phyloP scores from a whole-genome alignment of 768 basidiomycete species.

The Suillus plorans region DNA sequence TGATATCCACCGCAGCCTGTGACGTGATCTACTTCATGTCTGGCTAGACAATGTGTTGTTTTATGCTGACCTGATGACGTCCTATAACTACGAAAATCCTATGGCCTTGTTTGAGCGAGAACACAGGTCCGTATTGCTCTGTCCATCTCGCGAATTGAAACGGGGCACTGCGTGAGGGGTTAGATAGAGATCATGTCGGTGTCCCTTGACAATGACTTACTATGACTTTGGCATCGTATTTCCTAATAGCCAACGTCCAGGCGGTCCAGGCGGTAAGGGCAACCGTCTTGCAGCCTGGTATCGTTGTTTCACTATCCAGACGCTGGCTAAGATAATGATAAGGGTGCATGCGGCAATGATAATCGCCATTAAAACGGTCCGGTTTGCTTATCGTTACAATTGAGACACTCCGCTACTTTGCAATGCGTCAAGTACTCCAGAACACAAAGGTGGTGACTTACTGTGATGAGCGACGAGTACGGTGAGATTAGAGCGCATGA shows the following conservation, averaged over 20 bases:
- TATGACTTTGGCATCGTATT: slow-evolving; percentile 18
- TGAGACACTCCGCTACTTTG: too few relatives aligned
- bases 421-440: too few relatives aligned
- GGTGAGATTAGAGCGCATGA: too few relatives aligned
- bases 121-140: slow-evolving; percentile 59
- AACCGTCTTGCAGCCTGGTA: not conserved
- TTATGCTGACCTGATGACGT: slow-evolving; percentile 16
- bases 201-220: slow-evolving; percentile 19
- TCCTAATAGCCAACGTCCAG: slow-evolving; percentile 24
- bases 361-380: not conserved
- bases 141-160: slow-evolving; percentile 52
- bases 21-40: slow-evolving; percentile 7
- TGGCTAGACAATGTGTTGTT: not conserved
- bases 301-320: not conserved
- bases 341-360: not conserved
- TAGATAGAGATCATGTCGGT: not conserved
- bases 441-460: too few relatives aligned
- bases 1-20: slow-evolving; percentile 41
- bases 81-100: slow-evolving; percentile 22
- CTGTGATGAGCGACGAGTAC: too few relatives aligned
- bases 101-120: slow-evolving; percentile 49
- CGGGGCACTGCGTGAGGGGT: not conserved
- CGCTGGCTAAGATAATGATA: not conserved
- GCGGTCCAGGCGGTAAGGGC: slow-evolving; percentile 27
- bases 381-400: too few relatives aligned